A percentile compares a stretch with the other conserved stretches of the same genome.
phyloP scores from a whole-genome alignment of 305 asterid species.

The Fraxinus floribunda region DNA sequence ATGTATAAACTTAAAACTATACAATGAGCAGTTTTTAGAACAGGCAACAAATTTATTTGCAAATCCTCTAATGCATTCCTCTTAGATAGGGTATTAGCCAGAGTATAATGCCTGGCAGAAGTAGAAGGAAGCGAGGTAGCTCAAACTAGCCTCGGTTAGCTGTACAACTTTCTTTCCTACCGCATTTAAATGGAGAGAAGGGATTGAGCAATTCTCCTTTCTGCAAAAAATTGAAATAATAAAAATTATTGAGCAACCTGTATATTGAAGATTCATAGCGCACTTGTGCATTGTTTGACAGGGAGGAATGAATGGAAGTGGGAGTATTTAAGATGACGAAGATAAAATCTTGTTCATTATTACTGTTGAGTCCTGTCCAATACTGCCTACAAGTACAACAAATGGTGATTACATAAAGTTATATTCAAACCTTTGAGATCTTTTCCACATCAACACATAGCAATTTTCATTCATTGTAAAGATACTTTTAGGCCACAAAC shows the following conservation, averaged over 20 bases:
- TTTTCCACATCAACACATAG: neutral
- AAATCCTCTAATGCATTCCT: constrained; percentile 26
- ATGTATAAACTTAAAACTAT: constrained; percentile 65
- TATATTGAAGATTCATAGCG: neutral
- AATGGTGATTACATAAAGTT: neutral
- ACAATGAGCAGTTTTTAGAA: constrained; percentile 71
- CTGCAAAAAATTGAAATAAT: constrained; percentile 33
- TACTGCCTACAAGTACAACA: neutral
- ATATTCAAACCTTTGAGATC: neutral
- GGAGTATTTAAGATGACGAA: neutral
- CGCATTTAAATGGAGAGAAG: constrained; percentile 41
- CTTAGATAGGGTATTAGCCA: constrained; percentile 6
- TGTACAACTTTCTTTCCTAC: constrained; percentile 71
- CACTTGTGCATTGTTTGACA: neutral
- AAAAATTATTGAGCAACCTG: neutral
- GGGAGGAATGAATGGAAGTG: neutral
- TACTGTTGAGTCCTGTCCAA: neutral
- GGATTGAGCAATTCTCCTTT: constrained; percentile 79
- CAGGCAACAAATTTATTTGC: constrained; percentile 80
- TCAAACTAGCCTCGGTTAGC: constrained; percentile 83
- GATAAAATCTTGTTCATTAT: neutral
- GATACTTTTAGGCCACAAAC: neutral
- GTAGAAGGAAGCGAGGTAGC: constrained; percentile 33
- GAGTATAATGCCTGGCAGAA: constrained; percentile 26
- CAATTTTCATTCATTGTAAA: neutral